These are phyloP conservation scores for Ustilago hordei DNA, from an alignment of 1,284 basidiomycete genomes.

Conservation along the genomic window DNA sequence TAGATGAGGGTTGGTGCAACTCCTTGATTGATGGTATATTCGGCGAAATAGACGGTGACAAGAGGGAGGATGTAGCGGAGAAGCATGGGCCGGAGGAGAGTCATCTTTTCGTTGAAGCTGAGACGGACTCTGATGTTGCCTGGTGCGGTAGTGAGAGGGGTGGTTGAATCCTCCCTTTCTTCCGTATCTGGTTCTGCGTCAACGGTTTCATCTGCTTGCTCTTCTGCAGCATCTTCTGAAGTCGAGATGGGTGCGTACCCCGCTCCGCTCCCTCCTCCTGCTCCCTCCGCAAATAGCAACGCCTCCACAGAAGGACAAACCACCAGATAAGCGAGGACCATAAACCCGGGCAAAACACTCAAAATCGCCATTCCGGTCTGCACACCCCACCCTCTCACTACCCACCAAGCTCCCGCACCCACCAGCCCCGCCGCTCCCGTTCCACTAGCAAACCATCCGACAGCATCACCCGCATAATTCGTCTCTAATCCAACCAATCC, in stretches of 20 bases:
- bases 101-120: constrained; percentile 61
- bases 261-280: not conserved
- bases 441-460: constrained; percentile 74
- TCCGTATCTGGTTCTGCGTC: constrained; percentile 3
- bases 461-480: constrained; percentile 50
- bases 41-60: constrained; percentile 66
- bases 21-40: constrained; percentile 69
- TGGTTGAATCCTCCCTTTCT: not conserved
- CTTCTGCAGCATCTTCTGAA: constrained; percentile 6
- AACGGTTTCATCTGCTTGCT: not conserved
- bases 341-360: constrained; percentile 57
- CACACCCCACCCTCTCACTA: constrained; percentile 86
- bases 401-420: constrained; percentile 95
- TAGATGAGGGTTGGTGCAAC: constrained; percentile 87
- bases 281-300: constrained; percentile 2
- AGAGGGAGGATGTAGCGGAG: constrained; percentile 64
- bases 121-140: constrained; percentile 27
- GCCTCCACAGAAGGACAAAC: constrained; percentile 45
- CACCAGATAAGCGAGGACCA: constrained; percentile 56
- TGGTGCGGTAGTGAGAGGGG: not conserved
- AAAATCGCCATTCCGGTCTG: constrained; percentile 78
- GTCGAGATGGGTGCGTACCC: constrained; percentile 31
- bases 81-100: constrained; percentile 63
- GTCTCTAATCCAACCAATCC: constrained; percentile 21
- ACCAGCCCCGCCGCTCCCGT: constrained; percentile 94